Conservation (phyloP, 208 protist genomes). For the Trypanosoma lewisi region DNA sequence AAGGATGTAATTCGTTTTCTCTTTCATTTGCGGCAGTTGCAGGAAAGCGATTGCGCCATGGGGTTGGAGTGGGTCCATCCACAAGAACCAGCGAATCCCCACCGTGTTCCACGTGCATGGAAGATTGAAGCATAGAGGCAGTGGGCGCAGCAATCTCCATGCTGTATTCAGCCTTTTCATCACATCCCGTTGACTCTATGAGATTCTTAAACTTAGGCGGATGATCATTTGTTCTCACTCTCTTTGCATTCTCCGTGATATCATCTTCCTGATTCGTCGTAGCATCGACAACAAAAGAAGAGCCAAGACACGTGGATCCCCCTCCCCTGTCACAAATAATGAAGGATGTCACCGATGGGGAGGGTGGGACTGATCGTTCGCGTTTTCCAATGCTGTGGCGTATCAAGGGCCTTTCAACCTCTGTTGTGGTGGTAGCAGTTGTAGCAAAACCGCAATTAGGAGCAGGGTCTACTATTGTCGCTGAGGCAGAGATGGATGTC, state of each 20-base stretch:
- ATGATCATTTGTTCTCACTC: not conserved
- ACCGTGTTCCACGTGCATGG: not conserved
- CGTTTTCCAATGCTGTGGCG: not conserved
- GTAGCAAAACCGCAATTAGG: not conserved
- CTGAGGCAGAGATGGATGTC: not conserved
- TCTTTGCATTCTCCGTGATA: not conserved
- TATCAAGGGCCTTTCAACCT: not conserved
- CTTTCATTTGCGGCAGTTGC: not conserved
- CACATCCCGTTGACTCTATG: not conserved
- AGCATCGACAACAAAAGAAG: not conserved
- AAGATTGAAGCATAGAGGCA: not conserved
- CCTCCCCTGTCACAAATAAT: slow-evolving; percentile 1
- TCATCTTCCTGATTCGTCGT: not conserved
- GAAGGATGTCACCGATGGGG: slow-evolving; percentile 4
- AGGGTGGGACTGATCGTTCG: slow-evolving; percentile 1
- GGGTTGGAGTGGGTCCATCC: slow-evolving; percentile 45
- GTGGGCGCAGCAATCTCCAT: not conserved
- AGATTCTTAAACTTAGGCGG: not conserved
- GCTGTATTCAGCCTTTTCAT: not conserved
- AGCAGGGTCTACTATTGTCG: not conserved
- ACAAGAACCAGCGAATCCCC: slow-evolving; percentile 48
- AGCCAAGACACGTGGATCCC: no score
- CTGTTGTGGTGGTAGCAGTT: not conserved
- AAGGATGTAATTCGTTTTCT: not conserved
- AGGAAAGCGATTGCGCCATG: slow-evolving; percentile 31